These are phyloP conservation scores for Trichomonas vaginalis DNA, from an alignment of 208 protist genomes.

Conservation along the genomic window DNA sequence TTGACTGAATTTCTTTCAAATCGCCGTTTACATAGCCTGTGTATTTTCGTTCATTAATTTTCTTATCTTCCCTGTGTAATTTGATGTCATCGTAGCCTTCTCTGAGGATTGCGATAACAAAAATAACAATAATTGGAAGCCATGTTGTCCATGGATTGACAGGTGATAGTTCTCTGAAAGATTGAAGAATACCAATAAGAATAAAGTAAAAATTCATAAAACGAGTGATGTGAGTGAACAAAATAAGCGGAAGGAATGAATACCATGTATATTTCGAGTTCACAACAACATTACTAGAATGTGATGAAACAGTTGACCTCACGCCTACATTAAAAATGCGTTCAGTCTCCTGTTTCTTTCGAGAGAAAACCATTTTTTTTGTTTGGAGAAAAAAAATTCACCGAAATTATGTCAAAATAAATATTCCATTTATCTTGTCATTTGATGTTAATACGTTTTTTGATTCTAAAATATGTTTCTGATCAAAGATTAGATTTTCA, in stretches of 20 bases:
- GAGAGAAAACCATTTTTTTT: too few species aligned
- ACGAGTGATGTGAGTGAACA: background rate
- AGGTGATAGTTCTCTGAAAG: background rate
- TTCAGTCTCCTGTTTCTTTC: background rate
- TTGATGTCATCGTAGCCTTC: conserved; percentile 22
- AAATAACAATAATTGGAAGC: conserved; percentile 12
- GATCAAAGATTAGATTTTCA: too few species aligned
- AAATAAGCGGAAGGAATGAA: background rate
- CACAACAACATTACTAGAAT: background rate
- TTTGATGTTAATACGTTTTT: too few species aligned
- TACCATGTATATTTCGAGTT: background rate
- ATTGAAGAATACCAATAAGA: background rate
- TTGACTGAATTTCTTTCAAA: background rate
- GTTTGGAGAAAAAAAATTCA: too few species aligned
- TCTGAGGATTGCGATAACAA: background rate
- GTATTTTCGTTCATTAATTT: background rate
- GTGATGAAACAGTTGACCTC: background rate
- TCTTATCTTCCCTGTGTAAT: background rate
- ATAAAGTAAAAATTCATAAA: conserved; percentile 15
- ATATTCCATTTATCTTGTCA: too few species aligned
- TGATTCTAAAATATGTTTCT: too few species aligned
- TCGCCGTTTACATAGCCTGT: background rate
- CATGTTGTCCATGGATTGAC: background rate
- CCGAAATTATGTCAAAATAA: too few species aligned
- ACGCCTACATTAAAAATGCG: background rate